These are phyloP conservation scores for Lachnellula arida DNA, from an alignment of 2,329 filamentous ascomycete genomes.

Conservation along the genomic window DNA sequence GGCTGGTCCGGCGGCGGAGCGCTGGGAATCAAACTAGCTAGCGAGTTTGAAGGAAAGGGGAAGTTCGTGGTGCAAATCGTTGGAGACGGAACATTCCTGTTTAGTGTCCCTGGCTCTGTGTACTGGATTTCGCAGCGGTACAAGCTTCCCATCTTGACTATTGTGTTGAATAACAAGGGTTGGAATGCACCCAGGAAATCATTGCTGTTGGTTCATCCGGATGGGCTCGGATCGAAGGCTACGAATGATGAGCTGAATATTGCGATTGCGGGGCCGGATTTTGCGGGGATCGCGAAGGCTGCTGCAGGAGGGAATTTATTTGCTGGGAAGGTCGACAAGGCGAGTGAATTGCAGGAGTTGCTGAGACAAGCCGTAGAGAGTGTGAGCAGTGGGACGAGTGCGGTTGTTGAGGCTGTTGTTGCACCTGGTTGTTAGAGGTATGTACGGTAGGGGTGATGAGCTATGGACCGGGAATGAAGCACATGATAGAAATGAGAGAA, in stretches of 20 bases:
- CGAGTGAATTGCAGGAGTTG: slow-evolving; percentile 48
- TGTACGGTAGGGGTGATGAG: not conserved
- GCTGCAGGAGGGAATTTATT: slow-evolving; percentile 58
- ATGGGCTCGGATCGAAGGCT: slow-evolving; percentile 56
- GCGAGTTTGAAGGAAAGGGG: slow-evolving; percentile 44
- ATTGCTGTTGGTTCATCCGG: slow-evolving; percentile 60
- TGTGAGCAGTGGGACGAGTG: slow-evolving; percentile 52
- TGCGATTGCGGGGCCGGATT: slow-evolving; percentile 61
- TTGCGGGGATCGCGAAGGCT: slow-evolving; percentile 62
- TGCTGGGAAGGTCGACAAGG: slow-evolving; percentile 54
- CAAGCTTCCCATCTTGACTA: slow-evolving; percentile 60
- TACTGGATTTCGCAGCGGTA: slow-evolving; percentile 67
- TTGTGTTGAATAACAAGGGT: slow-evolving; percentile 65
- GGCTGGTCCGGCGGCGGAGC: slow-evolving; percentile 77
- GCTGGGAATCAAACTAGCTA: slow-evolving; percentile 71
- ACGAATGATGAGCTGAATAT: slow-evolving; percentile 63
- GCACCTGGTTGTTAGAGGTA: slow-evolving; percentile 24
- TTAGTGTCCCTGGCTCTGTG: slow-evolving; percentile 59
- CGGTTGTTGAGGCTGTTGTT: slow-evolving; percentile 50
- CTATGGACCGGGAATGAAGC: not conserved
- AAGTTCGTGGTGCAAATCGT: slow-evolving; percentile 61
- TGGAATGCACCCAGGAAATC: slow-evolving; percentile 63
- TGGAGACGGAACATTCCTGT: slow-evolving; percentile 64
- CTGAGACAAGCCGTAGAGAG: slow-evolving; percentile 54
- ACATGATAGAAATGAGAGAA: not conserved